These are phyloP conservation scores for Cercospora sp. DNA, from an alignment of 2,329 filamentous ascomycete species.

Conservation along the genomic window DNA sequence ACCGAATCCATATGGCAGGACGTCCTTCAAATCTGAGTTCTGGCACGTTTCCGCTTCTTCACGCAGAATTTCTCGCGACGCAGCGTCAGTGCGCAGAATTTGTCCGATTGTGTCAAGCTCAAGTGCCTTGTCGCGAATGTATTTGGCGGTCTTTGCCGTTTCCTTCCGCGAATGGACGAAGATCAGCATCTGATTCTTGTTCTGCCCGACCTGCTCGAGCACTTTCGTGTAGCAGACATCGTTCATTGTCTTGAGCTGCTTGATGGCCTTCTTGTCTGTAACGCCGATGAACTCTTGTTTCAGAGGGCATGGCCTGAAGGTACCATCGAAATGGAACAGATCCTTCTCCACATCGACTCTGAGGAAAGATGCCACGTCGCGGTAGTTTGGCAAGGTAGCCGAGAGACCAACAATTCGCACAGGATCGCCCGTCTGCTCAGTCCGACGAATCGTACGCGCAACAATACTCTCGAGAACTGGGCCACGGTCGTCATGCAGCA, in stretches of 20 bases:
- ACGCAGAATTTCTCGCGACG: slow-evolving; percentile 81
- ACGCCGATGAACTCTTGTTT: slow-evolving; percentile 97
- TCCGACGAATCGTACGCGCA: slow-evolving; percentile 85
- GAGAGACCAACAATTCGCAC: slow-evolving; percentile 90
- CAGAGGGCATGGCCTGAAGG: slow-evolving; percentile 88
- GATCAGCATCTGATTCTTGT: slow-evolving; percentile 96
- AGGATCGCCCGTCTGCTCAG: slow-evolving; percentile 89
- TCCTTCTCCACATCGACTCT: slow-evolving; percentile 83
- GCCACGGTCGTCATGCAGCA: slow-evolving; percentile 95
- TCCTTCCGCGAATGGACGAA: slow-evolving; percentile 99
- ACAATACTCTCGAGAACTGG: slow-evolving; percentile 97
- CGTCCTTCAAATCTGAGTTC: slow-evolving; percentile 86
- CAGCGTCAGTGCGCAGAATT: slow-evolving; percentile 88
- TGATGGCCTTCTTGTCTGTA: slow-evolving; percentile 97
- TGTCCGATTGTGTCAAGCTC: slow-evolving; percentile 96
- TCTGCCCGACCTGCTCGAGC: slow-evolving; percentile 88
- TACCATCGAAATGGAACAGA: slow-evolving; percentile 94
- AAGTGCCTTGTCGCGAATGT: slow-evolving; percentile 94
- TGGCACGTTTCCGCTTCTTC: slow-evolving; percentile 80
- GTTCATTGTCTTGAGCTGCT: slow-evolving; percentile 98
- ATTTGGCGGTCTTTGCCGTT: slow-evolving; percentile 94
- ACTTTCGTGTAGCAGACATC: slow-evolving; percentile 98
- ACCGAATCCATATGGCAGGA: slow-evolving; percentile 93
- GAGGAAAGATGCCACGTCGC: slow-evolving; percentile 92
- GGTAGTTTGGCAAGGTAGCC: slow-evolving; percentile 93